Evolutionary conservation across 2,329 filamentous ascomycete genomes (phyloP), one percentile per base, ranked within the genome.

Genomic region (Fusarium sterilihyphosum): DNA sequence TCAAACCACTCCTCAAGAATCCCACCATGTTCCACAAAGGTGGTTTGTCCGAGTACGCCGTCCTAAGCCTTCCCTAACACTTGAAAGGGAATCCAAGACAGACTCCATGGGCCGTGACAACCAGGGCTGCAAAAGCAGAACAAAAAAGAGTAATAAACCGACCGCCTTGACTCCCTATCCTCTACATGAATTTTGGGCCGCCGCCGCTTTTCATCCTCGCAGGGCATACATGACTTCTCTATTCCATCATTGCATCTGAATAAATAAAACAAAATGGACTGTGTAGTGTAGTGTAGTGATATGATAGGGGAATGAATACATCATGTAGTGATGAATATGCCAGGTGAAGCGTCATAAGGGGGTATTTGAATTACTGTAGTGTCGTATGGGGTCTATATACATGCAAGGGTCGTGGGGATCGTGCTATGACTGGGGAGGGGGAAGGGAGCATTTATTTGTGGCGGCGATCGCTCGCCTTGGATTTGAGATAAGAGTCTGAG

Each of bases 161-260:
- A 73, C 80, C 81, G 78, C 81, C 82, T 81, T 79, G 81, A 83
- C 81, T 83, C 82, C 77, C 82, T 78, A 76, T 78, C 79, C 80
- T 82, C 82, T 84, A 84, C 82, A 84, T 84, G 82, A 84, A 73
- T 83, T 84, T 83, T 82, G 74, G 71, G 70, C 80, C 73, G 79
- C 82, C 81, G 74, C 78, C 78, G 79, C 79, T 78, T 76, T 77
- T 77, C 74, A 80, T 80, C 73, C 76, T 71, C 76, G 77, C 77
- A 79, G 79, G 79, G 81, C 82, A 80, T 83, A 84, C 81, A 84
- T 83, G 82, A 83, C 75, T 81, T 82, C 82, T 83, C 82, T 83
- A 83, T 83, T 82, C 80, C 82, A 75, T 82, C 81, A 63, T 79
- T 76, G 78, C 75, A 73, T 78, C 70, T 78, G 71, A 73, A 61